Base-by-base conservation (phyloP, 2,329 filamentous ascomycete genomes). In the Ascochyta fabae region DNA sequence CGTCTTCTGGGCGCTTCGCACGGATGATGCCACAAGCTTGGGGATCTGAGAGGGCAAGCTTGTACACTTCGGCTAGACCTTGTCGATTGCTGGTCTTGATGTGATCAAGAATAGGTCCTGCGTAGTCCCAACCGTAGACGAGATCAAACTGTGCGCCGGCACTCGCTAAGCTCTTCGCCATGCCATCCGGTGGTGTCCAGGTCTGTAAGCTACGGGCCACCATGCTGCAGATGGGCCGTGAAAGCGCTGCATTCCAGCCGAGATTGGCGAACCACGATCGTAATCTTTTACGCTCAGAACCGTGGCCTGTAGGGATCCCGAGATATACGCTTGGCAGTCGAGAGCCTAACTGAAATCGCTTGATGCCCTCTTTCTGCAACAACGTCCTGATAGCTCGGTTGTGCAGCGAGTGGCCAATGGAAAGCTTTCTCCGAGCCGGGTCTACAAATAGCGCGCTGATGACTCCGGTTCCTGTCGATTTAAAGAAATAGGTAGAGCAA, bases 381-480 rank as follows among this genome's bases (percentile, higher is more conserved):
- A 98, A 81, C 6, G 86, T 88, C 29, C 91, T 87, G 49, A 97
- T 85, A 0, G 93, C 93, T 35, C 93, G 84, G 58, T 91, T 90
- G 75, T 97, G 93, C 2, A 98, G 84, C 0, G 92, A 96, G 62
- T 92, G 87, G 0, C 94, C 94, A 58, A 98, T 95, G 0, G 92
- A 96, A 9, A 96, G 83, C 67, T 93, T 95, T 31, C 94, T 86
- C 68, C 96, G 89, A 4, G 84, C 79, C 0, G 94, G 93, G 63
- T 97, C 93, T 34, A 98, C 94, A 59, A 97, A 89, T n/a, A 98
- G 82, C 3, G 91, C 87, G 0, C 90, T 92, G 46, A 98, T 86
- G 16, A 92, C 88, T 15, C 91, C 92, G 4, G 87, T 87, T 6
- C 84, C 84, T 3, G 81, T 87, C n/a, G 79, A 82, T 36, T 86